Base-by-base conservation (phyloP, 23 red algal species). In the Gracilariopsis chorda region DNA sequence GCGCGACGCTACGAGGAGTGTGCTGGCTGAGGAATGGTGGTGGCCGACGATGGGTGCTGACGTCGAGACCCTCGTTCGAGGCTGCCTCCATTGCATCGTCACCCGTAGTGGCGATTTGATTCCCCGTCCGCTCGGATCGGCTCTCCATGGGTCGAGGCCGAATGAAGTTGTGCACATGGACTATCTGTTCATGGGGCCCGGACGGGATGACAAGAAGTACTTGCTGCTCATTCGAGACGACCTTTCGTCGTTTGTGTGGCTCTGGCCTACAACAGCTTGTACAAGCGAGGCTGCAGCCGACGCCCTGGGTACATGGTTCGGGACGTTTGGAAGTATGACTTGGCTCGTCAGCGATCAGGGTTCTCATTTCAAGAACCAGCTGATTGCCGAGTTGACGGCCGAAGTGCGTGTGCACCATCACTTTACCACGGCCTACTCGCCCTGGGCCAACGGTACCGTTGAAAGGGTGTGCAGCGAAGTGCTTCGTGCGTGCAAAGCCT, bases 121-220 rank as follows among this genome's bases (percentile, higher is more conserved):
- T 19, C 86, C 86, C 16, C 27, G 57, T 42, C 55, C 73, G 0
- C 62, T 90, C 13, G 49, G 45, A 7, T 28, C 71, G 5, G 44
- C 40, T 20, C 4, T 80, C 7, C 56, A 90, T 35, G 86, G 45
- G 10, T 51, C 32, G 11, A 48, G 34, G 37, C 86, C 73, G 14
- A 90, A 90, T 3, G 73, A 90, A 67, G 52, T 90, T 35, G 74
- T 78, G 51, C 86, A 90, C 41, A 65, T 62, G 17, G 86, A 90
- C 19, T 90, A 78, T 47, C 28, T 90, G 5, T 90, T 40, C 51
- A 44, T 80, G 24, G 86, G 86, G 24, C 34, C 59, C 2, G 43
- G 43, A 13, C 11, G 11, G 2, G 44, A 37, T 14, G 41, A 87
- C 44, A 6, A 72, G 8, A 87, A 48, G 48, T 87, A 87, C 47